These are phyloP conservation scores for Parsonsia alboflavescens DNA, from an alignment of 257 asterid species.

Conservation along the genomic window DNA sequence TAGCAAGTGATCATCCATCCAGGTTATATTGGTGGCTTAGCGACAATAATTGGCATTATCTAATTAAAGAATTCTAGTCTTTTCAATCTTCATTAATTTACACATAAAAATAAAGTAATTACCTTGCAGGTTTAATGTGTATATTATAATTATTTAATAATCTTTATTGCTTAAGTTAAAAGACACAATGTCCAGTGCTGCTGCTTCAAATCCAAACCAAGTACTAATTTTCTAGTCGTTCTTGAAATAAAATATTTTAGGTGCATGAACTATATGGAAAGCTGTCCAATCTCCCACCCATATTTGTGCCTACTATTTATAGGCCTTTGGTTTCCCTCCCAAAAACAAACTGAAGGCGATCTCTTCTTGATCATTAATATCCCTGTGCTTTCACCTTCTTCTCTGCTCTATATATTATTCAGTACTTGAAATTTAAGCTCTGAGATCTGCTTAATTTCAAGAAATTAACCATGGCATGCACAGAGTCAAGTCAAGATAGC, in stretches of 20 bases:
- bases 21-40: neutral
- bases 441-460: no score
- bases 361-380: neutral
- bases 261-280: neutral
- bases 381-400: neutral
- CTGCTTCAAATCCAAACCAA: neutral
- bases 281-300: neutral
- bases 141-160: no score
- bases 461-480: neutral
- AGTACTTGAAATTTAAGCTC: neutral
- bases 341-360: neutral
- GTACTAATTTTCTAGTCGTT: neutral
- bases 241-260: neutral
- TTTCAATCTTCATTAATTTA: neutral
- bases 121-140: neutral
- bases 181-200: neutral
- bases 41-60: neutral
- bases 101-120: no score
- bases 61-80: neutral
- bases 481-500: neutral
- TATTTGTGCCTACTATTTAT: neutral
- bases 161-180: neutral
- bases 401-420: neutral
- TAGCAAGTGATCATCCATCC: neutral
- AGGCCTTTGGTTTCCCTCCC: neutral